A percentile compares a stretch with the other conserved stretches of the same genome.
Evolutionary conservation across 2,329 filamentous ascomycete species (phyloP).

Genomic region (Fusarium torulosum): DNA sequence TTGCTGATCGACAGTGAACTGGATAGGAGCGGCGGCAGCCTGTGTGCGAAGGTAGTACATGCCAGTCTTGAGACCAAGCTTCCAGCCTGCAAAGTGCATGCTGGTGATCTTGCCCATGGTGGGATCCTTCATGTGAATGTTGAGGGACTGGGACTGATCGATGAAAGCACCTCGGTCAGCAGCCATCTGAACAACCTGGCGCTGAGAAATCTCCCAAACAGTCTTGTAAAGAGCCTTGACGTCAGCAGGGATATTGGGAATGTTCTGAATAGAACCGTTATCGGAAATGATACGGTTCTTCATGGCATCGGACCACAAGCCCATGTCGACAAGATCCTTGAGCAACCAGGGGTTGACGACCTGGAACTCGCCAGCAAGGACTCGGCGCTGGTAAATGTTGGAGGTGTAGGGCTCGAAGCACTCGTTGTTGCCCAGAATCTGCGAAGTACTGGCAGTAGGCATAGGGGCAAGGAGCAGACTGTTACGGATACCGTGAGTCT

Average conservation of each 20-base stretch:
- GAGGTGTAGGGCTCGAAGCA: slow-evolving; percentile 99
- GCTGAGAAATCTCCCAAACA: slow-evolving; percentile 98
- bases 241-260: slow-evolving; percentile 95
- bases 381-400: slow-evolving; percentile 99
- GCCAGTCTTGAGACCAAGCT: slow-evolving; percentile 98
- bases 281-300: slow-evolving; percentile 99
- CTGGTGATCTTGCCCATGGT: slow-evolving; percentile 99
- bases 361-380: slow-evolving; percentile 98
- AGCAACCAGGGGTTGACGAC: slow-evolving; percentile 99
- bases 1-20: slow-evolving; percentile 99
- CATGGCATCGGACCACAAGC: slow-evolving; percentile 99
- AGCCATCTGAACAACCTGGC: slow-evolving; percentile 95
- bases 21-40: slow-evolving; percentile 95
- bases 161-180: slow-evolving; percentile 98
- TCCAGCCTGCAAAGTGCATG: slow-evolving; percentile 99
- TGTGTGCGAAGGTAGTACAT: slow-evolving; percentile 99
- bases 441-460: slow-evolving; percentile 96
- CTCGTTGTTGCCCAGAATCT: slow-evolving; percentile 99
- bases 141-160: slow-evolving; percentile 98
- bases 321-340: slow-evolving; percentile 97
- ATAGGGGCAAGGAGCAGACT: slow-evolving; percentile 95
- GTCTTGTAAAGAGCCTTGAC: slow-evolving; percentile 99
- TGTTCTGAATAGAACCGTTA: slow-evolving; percentile 94
- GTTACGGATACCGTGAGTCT: slow-evolving; percentile 94
- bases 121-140: slow-evolving; percentile 99